Percentiles rank a stretch among this genome's conserved stretches.
Conservation (phyloP, 2,329 filamentous ascomycete genomes). For the Westerdykella sp. region DNA sequence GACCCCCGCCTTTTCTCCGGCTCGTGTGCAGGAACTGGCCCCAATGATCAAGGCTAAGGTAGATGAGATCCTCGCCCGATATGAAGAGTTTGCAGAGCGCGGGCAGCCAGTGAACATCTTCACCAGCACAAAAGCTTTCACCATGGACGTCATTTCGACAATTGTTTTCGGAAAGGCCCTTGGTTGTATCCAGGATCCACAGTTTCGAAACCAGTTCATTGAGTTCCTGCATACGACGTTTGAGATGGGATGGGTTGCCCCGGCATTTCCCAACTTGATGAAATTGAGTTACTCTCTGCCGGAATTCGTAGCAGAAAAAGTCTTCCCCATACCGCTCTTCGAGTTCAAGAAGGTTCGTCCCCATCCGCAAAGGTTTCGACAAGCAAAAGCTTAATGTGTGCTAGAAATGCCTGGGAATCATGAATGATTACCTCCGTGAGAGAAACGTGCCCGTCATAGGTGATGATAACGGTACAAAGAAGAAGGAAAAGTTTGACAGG, state of each 20-base stretch:
- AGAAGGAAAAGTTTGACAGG: constrained; percentile 2
- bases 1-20: constrained; percentile 9
- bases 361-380: not conserved
- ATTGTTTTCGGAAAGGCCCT: constrained; percentile 8
- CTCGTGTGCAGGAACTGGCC: constrained; percentile 5
- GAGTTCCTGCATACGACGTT: constrained; percentile 6
- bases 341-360: constrained; percentile 5
- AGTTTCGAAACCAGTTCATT: constrained; percentile 8
- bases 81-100: constrained; percentile 1
- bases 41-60: constrained; percentile 7
- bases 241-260: constrained; percentile 7
- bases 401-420: constrained; percentile 3
- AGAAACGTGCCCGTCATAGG: not conserved
- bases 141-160: constrained; percentile 8
- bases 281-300: constrained; percentile 2
- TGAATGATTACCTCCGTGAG: constrained; percentile 5
- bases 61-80: constrained; percentile 4
- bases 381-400: not conserved
- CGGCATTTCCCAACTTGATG: constrained; percentile 5
- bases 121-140: constrained; percentile 6
- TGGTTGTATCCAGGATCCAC: constrained; percentile 5
- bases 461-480: not conserved
- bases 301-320: constrained; percentile 1
- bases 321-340: constrained; percentile 8
- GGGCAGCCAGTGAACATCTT: constrained; percentile 6